A percentile compares a stretch with the other conserved stretches of the same genome.
These are phyloP conservation scores for Sporothrix euskadiensis DNA, from an alignment of 2,329 filamentous ascomycete species.

Conservation along the genomic window DNA sequence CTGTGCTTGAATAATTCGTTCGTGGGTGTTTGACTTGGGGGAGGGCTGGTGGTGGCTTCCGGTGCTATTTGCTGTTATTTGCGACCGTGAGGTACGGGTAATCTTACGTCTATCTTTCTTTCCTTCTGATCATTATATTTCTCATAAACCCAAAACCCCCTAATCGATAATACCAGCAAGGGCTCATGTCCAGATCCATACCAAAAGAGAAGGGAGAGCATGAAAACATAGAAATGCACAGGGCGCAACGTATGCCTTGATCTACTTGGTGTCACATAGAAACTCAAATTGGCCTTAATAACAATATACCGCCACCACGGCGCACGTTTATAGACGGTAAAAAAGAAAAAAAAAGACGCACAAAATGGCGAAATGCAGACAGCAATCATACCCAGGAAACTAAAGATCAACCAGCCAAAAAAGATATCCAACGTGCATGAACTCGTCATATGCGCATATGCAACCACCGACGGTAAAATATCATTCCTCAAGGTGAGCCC, in stretches of 20 bases:
- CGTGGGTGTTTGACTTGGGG: too few species aligned
- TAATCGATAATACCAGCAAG: too few species aligned
- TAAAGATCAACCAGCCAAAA: background rate
- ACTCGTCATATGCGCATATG: background rate
- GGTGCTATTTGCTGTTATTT: too few species aligned
- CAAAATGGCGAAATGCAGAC: background rate
- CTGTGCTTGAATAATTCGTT: too few species aligned
- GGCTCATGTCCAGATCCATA: too few species aligned
- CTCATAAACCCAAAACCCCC: too few species aligned
- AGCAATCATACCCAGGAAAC: background rate
- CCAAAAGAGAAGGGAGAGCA: too few species aligned
- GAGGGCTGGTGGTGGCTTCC: too few species aligned
- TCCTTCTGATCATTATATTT: too few species aligned
- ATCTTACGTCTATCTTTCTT: too few species aligned
- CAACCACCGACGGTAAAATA: background rate
- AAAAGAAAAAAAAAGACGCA: background rate
- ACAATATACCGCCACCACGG: background rate
- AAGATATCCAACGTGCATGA: background rate
- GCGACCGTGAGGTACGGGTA: too few species aligned
- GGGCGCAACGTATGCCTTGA: background rate
- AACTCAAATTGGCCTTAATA: background rate
- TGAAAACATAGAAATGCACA: background rate
- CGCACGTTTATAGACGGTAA: background rate
- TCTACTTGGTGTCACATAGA: background rate
- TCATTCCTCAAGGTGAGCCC: constrained; percentile 34